phyloP scores from a whole-genome alignment of 2,329 filamentous ascomycete genomes.

The Drechmeria coniospora region DNA sequence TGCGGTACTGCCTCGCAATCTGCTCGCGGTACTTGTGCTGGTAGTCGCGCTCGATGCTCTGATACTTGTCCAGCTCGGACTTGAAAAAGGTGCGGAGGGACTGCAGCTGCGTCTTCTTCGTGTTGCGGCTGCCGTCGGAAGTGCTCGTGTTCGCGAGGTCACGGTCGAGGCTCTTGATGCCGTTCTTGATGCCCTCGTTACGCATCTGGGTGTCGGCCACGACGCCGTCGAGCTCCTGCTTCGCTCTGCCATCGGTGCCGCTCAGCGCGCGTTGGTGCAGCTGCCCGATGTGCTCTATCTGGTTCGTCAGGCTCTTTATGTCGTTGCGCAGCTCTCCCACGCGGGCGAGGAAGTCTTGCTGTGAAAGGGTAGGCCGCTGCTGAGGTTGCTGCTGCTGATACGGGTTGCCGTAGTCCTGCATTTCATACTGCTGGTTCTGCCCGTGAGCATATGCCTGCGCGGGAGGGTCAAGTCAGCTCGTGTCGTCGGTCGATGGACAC shows the following conservation, averaged over 20 bases:
- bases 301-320: conserved; percentile 49
- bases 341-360: conserved; percentile 53
- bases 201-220: conserved; percentile 55
- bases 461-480: too few species aligned
- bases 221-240: conserved; percentile 47
- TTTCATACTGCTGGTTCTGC: conserved; percentile 1
- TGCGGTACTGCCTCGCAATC: conserved; percentile 65
- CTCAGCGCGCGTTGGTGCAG: conserved; percentile 58
- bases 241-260: conserved; percentile 42
- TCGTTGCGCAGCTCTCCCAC: conserved; percentile 51
- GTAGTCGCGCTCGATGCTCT: conserved; percentile 57
- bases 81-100: conserved; percentile 59
- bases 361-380: conserved; percentile 29
- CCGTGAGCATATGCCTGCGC: conserved; percentile 6
- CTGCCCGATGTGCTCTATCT: conserved; percentile 51
- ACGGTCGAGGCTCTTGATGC: conserved; percentile 60
- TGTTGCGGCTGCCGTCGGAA: conserved; percentile 41
- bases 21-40: conserved; percentile 58
- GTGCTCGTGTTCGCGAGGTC: conserved; percentile 51
- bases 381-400: conserved; percentile 18
- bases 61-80: conserved; percentile 54
- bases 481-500: too few species aligned
- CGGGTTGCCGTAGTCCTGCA: background rate
- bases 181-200: conserved; percentile 62
- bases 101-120: conserved; percentile 56